phyloP scores from a whole-genome alignment of 176 grass and related monocot genomes.

The Urochloa ruziziensis region DNA sequence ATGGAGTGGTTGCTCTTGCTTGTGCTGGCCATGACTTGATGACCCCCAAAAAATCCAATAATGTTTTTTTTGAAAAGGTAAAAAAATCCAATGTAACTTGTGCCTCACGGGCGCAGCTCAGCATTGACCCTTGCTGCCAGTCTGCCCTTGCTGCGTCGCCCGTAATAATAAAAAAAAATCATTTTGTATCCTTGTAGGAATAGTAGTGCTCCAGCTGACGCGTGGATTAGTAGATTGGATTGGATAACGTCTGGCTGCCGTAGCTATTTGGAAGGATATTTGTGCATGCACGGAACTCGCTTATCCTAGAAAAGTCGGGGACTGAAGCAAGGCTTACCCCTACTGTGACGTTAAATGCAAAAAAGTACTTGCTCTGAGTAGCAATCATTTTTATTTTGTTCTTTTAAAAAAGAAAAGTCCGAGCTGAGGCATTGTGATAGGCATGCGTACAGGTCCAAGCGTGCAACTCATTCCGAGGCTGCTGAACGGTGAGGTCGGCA shows the following conservation, averaged over 20 bases:
- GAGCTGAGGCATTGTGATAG: not conserved
- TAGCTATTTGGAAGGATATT: not conserved
- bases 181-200: not conserved
- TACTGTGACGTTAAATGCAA: too few species aligned
- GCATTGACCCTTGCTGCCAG: not conserved
- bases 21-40: not conserved
- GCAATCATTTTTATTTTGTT: too few species aligned
- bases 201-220: not conserved
- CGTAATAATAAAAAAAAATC: not conserved
- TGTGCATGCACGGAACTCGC: not conserved
- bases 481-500: not conserved
- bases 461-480: not conserved
- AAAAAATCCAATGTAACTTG: not conserved
- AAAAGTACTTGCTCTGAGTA: too few species aligned
- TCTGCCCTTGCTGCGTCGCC: not conserved
- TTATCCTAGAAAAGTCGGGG: not conserved
- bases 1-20: not conserved
- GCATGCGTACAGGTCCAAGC: not conserved
- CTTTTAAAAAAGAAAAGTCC: not conserved
- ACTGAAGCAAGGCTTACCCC: too few species aligned
- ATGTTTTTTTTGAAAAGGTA: too few species aligned
- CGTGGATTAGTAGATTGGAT: not conserved
- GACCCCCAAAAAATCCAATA: too few species aligned
- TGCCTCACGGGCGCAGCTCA: not conserved
- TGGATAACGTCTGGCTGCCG: not conserved